Conservation (phyloP, 73 alveolate genomes). For the Paramecium biaurelia region DNA sequence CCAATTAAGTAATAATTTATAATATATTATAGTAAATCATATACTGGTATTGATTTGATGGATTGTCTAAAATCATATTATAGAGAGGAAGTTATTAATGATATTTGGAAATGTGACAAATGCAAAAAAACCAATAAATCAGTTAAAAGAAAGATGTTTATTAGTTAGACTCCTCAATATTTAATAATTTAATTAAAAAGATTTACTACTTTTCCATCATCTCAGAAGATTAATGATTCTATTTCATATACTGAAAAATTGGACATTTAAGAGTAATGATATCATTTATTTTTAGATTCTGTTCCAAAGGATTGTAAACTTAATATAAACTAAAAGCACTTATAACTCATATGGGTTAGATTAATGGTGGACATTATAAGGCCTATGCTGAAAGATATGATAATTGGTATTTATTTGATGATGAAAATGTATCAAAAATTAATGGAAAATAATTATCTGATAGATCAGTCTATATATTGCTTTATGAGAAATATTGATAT, state of each 20-base stretch:
- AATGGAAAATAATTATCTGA: background rate
- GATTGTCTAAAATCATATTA: background rate
- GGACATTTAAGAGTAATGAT: background rate
- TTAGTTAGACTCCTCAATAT: background rate
- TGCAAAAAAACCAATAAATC: slow-evolving; percentile 16
- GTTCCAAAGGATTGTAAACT: background rate
- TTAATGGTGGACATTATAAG: slow-evolving; percentile 32
- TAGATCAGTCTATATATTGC: background rate
- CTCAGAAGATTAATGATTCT: background rate
- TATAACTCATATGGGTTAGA: background rate
- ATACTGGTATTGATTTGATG: background rate
- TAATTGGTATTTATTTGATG: slow-evolving; percentile 35
- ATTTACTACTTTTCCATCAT: slow-evolving; percentile 1
- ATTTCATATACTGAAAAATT: background rate
- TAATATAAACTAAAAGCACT: background rate
- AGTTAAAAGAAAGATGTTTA: background rate
- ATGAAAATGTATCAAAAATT: background rate
- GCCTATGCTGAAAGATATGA: slow-evolving; percentile 15
- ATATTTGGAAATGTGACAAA: slow-evolving; percentile 32
- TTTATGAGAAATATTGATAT: slow-evolving; percentile 1
- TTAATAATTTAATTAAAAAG: background rate
- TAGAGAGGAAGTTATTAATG: slow-evolving; percentile 15
- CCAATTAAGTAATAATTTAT: background rate
- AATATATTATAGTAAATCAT: background rate
- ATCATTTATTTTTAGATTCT: background rate